Evolutionary conservation across 1,139 yeast genomes (phyloP).

Genomic region (Scheffersomyces segobiensis): DNA sequence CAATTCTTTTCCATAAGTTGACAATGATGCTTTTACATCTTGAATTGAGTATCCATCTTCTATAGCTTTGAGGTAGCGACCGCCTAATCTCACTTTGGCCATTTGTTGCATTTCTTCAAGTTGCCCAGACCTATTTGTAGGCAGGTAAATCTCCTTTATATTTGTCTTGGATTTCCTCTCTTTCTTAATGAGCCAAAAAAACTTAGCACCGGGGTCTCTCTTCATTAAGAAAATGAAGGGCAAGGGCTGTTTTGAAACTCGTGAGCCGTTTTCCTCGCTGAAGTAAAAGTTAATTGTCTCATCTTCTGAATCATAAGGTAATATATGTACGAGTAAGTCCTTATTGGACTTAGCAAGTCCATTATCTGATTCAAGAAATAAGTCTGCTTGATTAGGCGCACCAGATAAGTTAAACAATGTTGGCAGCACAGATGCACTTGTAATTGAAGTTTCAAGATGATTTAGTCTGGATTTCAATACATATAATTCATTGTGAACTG

Average conservation of each 20-base stretch:
- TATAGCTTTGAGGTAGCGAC: slow-evolving; percentile 11
- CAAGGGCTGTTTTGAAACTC: slow-evolving; percentile 8
- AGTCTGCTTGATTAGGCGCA: neutral
- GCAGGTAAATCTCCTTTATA: slow-evolving; percentile 4
- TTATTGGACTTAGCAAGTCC: neutral
- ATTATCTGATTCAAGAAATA: slow-evolving; percentile 3
- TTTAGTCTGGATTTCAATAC: slow-evolving; percentile 8
- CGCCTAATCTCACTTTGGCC: slow-evolving; percentile 10
- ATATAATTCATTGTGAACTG: slow-evolving; percentile 8
- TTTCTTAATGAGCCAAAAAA: slow-evolving; percentile 13
- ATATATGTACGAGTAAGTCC: slow-evolving; percentile 3
- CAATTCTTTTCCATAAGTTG: slow-evolving; percentile 8
- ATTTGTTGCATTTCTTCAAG: slow-evolving; percentile 3
- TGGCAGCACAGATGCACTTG: neutral
- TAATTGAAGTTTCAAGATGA: slow-evolving; percentile 8
- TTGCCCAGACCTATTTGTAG: neutral
- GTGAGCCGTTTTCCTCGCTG: neutral
- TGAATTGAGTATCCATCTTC: slow-evolving; percentile 10
- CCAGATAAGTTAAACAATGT: neutral
- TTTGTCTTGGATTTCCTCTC: slow-evolving; percentile 6
- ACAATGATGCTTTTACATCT: slow-evolving; percentile 13
- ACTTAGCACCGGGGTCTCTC: slow-evolving; percentile 17
- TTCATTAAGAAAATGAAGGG: slow-evolving; percentile 16
- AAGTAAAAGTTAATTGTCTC: slow-evolving; percentile 12
- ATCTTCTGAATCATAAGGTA: slow-evolving; percentile 3